A percentile compares a stretch with the other conserved stretches of the same genome.
Conservation (phyloP, 805 yeast species). For the Candida yuanshanica region DNA sequence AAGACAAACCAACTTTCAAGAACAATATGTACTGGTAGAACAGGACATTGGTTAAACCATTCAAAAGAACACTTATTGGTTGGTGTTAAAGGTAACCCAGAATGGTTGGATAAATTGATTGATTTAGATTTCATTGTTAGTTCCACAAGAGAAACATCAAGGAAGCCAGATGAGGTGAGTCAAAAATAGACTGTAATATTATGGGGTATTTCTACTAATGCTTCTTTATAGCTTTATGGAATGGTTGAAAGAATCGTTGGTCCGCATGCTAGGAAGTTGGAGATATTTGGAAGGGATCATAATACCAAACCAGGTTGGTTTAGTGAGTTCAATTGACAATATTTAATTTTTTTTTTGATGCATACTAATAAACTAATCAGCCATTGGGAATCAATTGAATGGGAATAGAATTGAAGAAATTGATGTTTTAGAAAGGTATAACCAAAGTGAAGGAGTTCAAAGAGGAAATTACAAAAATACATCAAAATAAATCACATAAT, state of each 20-base stretch:
- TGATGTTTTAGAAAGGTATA: slow-evolving; percentile 43
- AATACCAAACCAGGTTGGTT: slow-evolving; percentile 90
- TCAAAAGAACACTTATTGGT: slow-evolving; percentile 87
- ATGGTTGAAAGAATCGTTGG: slow-evolving; percentile 85
- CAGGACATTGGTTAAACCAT: slow-evolving; percentile 97
- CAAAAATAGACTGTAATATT: background rate
- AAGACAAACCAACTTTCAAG: slow-evolving; percentile 83
- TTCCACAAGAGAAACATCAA: slow-evolving; percentile 78
- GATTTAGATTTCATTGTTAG: slow-evolving; percentile 80
- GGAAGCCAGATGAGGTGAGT: slow-evolving; percentile 78
- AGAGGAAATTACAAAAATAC: slow-evolving; percentile 3
- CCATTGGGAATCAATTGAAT: slow-evolving; percentile 73
- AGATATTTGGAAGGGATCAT: slow-evolving; percentile 84
- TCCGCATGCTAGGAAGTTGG: slow-evolving; percentile 67
- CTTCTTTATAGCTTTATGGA: slow-evolving; percentile 46
- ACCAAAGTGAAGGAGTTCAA: background rate
- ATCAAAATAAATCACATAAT: slow-evolving; percentile 1
- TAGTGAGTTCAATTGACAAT: slow-evolving; percentile 31
- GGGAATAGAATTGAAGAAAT: slow-evolving; percentile 54
- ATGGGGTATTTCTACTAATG: slow-evolving; percentile 18
- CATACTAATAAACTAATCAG: slow-evolving; percentile 17
- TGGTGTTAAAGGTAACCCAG: slow-evolving; percentile 77
- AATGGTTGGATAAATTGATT: slow-evolving; percentile 59
- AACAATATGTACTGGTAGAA: slow-evolving; percentile 91
- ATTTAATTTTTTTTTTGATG: too few relatives aligned